phyloP scores from a whole-genome alignment of 1,284 basidiomycete genomes.

The Farysia itapuensis region DNA sequence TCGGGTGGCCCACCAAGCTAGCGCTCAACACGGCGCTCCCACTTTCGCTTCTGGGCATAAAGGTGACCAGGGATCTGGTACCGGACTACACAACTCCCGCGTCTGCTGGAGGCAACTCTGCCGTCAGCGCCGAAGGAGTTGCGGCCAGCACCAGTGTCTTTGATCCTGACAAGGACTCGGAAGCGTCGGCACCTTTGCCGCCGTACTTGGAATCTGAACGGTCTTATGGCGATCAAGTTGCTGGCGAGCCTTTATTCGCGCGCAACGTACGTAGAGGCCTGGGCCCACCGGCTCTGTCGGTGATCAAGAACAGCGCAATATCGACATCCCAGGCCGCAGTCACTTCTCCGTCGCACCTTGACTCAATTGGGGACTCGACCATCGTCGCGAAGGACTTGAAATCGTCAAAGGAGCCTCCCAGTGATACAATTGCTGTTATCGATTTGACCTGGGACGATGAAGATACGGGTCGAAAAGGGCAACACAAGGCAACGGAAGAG shows the following conservation, averaged over 20 bases:
- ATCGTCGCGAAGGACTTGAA: no score
- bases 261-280: slow-evolving; percentile 33
- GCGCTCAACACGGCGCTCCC: slow-evolving; percentile 26
- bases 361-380: no score
- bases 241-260: slow-evolving; percentile 34
- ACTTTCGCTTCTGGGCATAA: slow-evolving; percentile 9
- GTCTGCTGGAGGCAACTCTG: slow-evolving; percentile 2
- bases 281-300: no score
- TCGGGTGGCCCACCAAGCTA: slow-evolving; percentile 15
- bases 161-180: neutral
- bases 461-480: slow-evolving; percentile 4
- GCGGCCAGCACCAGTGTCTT: neutral
- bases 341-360: no score
- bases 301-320: no score
- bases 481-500: no score
- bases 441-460: slow-evolving; percentile 34
- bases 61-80: slow-evolving; percentile 29
- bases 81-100: slow-evolving; percentile 21
- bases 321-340: no score
- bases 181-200: slow-evolving; percentile 1
- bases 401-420: slow-evolving; percentile 1
- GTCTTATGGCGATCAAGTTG: slow-evolving; percentile 24
- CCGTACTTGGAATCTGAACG: slow-evolving; percentile 31
- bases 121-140: slow-evolving; percentile 4
- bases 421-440: slow-evolving; percentile 19